Percentiles rank a stretch among this genome's conserved stretches.
Conservation (phyloP, 305 asterid genomes). For the Solanum chacoense region DNA sequence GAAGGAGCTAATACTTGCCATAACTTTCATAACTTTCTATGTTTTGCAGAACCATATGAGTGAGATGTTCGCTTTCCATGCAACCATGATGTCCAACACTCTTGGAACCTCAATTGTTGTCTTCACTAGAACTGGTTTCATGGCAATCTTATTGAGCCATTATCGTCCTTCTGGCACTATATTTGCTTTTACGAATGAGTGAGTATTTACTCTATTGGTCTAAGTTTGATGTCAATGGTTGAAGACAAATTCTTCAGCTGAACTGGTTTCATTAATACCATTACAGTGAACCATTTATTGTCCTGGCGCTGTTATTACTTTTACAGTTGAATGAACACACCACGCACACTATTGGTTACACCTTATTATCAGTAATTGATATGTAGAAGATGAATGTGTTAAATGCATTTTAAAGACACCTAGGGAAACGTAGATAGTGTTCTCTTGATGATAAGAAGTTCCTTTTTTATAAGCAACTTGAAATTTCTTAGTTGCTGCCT, state of each 20-base stretch:
- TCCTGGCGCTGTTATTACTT: neutral
- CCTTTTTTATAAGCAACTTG: neutral
- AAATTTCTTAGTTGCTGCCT: neutral
- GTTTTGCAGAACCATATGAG: slow-evolving; percentile 90
- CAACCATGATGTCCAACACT: slow-evolving; percentile 96
- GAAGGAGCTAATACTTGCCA: neutral
- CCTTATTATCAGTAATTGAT: neutral
- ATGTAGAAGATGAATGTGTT: neutral
- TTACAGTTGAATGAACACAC: neutral
- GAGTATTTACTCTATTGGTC: slow-evolving; percentile 18
- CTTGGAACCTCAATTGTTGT: slow-evolving; percentile 88
- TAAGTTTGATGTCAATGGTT: neutral
- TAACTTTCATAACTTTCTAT: neutral
- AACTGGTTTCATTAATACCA: neutral
- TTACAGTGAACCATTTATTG: neutral
- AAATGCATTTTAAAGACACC: neutral
- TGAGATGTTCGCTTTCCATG: slow-evolving; percentile 97
- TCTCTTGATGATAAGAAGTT: neutral
- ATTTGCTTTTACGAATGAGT: slow-evolving; percentile 95
- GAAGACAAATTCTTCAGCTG: neutral
- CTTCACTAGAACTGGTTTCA: slow-evolving; percentile 89
- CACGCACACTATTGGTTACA: neutral
- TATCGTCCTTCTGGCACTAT: slow-evolving; percentile 92
- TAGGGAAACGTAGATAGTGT: neutral
- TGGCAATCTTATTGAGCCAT: slow-evolving; percentile 94